phyloP scores from a whole-genome alignment of 176 grass and related monocot genomes.

The Elaeis guineensis region DNA sequence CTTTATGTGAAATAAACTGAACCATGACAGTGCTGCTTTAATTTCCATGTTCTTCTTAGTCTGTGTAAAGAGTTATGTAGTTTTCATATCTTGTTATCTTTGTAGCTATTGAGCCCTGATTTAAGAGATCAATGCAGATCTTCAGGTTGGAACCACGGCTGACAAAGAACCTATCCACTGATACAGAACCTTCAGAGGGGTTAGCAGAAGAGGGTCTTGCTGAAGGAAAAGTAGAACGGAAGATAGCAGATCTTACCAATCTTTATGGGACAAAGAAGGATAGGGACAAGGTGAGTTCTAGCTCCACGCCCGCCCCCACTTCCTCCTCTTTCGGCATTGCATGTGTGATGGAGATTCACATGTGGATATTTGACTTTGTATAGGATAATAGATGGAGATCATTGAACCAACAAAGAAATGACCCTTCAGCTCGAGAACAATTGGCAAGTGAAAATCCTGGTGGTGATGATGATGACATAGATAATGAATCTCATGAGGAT shows the following conservation, averaged over 20 bases:
- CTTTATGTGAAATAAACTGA: too few relatives aligned
- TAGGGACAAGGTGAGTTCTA: constrained; percentile 36
- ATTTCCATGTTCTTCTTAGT: too few relatives aligned
- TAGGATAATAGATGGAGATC: constrained; percentile 71
- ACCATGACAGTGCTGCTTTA: too few relatives aligned
- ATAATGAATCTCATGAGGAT: constrained; percentile 23
- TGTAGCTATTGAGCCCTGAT: constrained; percentile 1
- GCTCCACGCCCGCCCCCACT: too few relatives aligned
- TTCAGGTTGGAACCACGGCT: constrained; percentile 73
- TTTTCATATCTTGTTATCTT: too few relatives aligned
- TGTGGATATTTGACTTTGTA: constrained; percentile 4
- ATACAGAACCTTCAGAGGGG: constrained; percentile 40
- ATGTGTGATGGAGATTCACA: too few relatives aligned
- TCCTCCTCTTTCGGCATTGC: too few relatives aligned
- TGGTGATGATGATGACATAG: background rate
- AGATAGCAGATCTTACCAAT: constrained; percentile 42
- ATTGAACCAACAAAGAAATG: constrained; percentile 50
- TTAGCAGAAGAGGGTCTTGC: constrained; percentile 35
- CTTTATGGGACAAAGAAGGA: constrained; percentile 55
- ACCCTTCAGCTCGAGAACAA: constrained; percentile 36
- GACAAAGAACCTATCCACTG: constrained; percentile 18
- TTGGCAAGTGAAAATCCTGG: constrained; percentile 23
- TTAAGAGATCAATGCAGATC: constrained; percentile 48
- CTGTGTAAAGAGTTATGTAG: too few relatives aligned
- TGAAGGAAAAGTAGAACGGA: constrained; percentile 34